Evolutionary conservation across 2,329 filamentous ascomycete species (phyloP), one percentile per base, ranked within the genome.

Genomic region (Ophiostoma pallidulum): DNA sequence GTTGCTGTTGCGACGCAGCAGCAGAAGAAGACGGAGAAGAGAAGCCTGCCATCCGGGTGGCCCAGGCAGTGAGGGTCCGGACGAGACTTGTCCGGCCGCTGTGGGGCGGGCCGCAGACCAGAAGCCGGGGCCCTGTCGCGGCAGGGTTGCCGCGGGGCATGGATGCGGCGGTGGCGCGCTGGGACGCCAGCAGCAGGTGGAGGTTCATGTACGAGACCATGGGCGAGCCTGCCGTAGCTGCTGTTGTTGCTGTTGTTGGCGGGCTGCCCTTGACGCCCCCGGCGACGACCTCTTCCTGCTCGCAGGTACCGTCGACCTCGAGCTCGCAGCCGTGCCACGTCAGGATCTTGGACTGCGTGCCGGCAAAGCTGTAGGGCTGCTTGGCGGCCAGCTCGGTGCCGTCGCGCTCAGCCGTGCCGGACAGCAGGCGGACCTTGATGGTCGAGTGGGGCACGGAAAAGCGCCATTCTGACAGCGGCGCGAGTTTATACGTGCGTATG

Each of bases 261-360:
- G 39, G 28, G 29, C 8, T 33, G 18, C 18, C 22, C 33, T 86
- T 67, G 63, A 37, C 35, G n/a, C 44, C 50, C 3, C 39, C 46
- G 0, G 32, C 4, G 5, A 78, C 66, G 72, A 78, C 49, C 48
- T 77, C 82, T 47, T 84, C 78, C 37, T 82, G 82, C 47, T 76
- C 69, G 43, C 74, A 74, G 10, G 69, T 67, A 3, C 82, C 82
- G 37, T 74, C 78, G 50, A 96, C 73, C 64, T 96, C 86, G 51
- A 98, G 69, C 45, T 80, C 80, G 66, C 89, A 96, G 58, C 92
- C 91, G 60, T 91, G 81, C 84, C 88, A 95, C 43, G 90, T 94
- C 64, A 86, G 86, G 59, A 98, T 84, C 52, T 91, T 90, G 49
- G 86, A 85, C 69, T 94, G 94, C 56, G 77, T 78, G 48, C 87